phyloP scores from a whole-genome alignment of 2,329 filamentous ascomycete species.

The Tricladium varicosporioides region DNA sequence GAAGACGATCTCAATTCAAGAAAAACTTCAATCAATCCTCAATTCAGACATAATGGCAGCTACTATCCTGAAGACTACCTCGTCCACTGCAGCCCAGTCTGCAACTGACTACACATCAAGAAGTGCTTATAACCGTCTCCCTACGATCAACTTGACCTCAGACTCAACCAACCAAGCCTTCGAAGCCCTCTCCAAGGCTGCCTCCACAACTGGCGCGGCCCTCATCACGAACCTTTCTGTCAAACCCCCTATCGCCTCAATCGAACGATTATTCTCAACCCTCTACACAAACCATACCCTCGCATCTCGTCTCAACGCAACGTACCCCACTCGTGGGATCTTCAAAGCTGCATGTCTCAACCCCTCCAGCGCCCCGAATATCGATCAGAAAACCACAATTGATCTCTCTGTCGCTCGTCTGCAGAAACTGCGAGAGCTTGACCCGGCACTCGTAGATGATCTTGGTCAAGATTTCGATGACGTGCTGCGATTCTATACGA shows the following conservation, averaged over 20 bases:
- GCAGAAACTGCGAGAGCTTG: conserved; percentile 3
- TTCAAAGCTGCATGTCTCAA: conserved; percentile 10
- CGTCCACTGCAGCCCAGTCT: background rate
- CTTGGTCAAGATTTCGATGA: conserved; percentile 9
- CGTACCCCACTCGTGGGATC: conserved; percentile 7
- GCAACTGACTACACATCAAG: background rate
- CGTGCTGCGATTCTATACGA: conserved; percentile 10
- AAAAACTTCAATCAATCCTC: background rate
- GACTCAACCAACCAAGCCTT: conserved; percentile 2
- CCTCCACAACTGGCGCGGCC: conserved; percentile 8
- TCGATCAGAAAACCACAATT: conserved; percentile 13
- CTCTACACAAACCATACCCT: conserved; percentile 7
- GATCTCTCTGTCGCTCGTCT: conserved; percentile 6
- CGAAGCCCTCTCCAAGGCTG: background rate
- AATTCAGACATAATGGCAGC: background rate
- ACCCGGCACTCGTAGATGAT: conserved; percentile 9
- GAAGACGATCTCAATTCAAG: background rate
- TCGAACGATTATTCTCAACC: conserved; percentile 6
- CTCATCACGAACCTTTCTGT: conserved; percentile 8
- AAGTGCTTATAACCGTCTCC: background rate
- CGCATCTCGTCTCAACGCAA: conserved; percentile 9
- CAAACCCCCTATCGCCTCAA: conserved; percentile 7
- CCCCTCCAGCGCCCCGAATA: conserved; percentile 1
- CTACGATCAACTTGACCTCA: conserved; percentile 4
- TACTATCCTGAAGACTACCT: background rate